phyloP scores from a whole-genome alignment of 2,329 filamentous ascomycete species.

The Colletotrichum lindemuthianum region DNA sequence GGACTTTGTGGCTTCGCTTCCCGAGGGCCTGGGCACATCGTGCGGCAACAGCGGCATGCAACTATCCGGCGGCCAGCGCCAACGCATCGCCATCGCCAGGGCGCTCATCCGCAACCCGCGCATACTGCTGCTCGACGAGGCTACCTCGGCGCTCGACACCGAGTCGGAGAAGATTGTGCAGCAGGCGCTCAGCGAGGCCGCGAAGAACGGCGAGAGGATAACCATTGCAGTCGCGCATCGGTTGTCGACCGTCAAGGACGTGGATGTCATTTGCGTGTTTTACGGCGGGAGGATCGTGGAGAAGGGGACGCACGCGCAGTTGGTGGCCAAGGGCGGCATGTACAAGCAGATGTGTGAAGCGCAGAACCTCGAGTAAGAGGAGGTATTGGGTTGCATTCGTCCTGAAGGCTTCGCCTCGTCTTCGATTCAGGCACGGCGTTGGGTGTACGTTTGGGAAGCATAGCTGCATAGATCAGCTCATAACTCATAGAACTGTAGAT shows the following conservation, averaged over 20 bases:
- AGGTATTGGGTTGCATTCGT: neutral
- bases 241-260: constrained; percentile 64
- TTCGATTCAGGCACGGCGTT: no score
- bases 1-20: constrained; percentile 53
- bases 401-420: no score
- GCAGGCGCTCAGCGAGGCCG: constrained; percentile 60
- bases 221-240: constrained; percentile 75
- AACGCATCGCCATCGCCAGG: constrained; percentile 78
- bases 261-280: constrained; percentile 70
- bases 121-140: constrained; percentile 78
- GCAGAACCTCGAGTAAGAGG: constrained; percentile 50
- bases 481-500: no score
- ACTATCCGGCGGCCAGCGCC: constrained; percentile 77
- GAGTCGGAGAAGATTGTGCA: constrained; percentile 74
- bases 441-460: no score
- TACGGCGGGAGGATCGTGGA: constrained; percentile 66
- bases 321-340: constrained; percentile 58
- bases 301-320: constrained; percentile 68
- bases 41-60: constrained; percentile 76
- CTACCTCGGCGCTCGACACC: constrained; percentile 72
- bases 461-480: no score
- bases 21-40: constrained; percentile 65
- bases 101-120: constrained; percentile 73
- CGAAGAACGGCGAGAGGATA: constrained; percentile 49
- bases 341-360: constrained; percentile 65